These are phyloP conservation scores for Quercus aquifolioides DNA, from an alignment of 306 rosid genomes.

Conservation along the genomic window DNA sequence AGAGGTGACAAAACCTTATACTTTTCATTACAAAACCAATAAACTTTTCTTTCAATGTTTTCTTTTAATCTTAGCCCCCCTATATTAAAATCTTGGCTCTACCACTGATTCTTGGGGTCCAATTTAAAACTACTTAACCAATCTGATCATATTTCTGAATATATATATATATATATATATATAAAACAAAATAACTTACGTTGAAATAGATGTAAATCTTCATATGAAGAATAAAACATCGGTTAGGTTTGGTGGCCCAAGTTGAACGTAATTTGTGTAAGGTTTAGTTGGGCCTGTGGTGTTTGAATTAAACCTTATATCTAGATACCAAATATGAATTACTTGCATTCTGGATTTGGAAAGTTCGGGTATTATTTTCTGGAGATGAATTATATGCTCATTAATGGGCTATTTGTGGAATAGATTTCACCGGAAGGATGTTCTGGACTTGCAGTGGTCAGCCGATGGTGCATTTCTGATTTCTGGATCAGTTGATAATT, in stretches of 20 bases:
- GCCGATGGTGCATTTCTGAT: conserved; percentile 60
- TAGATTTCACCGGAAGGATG: conserved; percentile 90
- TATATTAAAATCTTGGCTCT: too few species aligned
- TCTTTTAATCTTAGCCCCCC: too few species aligned
- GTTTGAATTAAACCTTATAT: background rate
- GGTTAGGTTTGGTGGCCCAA: background rate
- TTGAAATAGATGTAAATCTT: background rate
- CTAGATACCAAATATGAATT: background rate
- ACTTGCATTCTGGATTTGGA: background rate
- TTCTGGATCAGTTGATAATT: conserved; percentile 93
- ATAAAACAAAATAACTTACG: background rate
- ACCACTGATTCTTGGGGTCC: background rate
- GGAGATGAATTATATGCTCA: conserved; percentile 19
- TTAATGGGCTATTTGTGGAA: conserved; percentile 25
- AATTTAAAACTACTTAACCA: background rate
- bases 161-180: background rate
- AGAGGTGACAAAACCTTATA: too few species aligned
- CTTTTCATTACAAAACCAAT: too few species aligned
- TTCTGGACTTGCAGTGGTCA: conserved; percentile 91
- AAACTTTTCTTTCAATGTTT: too few species aligned
- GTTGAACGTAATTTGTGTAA: background rate
- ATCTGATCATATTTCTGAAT: background rate
- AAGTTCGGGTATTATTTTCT: background rate
- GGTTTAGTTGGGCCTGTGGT: background rate
- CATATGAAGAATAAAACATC: background rate